These are phyloP conservation scores for Kodamaea jinghongensis DNA, from an alignment of 805 yeast species.

Conservation along the genomic window DNA sequence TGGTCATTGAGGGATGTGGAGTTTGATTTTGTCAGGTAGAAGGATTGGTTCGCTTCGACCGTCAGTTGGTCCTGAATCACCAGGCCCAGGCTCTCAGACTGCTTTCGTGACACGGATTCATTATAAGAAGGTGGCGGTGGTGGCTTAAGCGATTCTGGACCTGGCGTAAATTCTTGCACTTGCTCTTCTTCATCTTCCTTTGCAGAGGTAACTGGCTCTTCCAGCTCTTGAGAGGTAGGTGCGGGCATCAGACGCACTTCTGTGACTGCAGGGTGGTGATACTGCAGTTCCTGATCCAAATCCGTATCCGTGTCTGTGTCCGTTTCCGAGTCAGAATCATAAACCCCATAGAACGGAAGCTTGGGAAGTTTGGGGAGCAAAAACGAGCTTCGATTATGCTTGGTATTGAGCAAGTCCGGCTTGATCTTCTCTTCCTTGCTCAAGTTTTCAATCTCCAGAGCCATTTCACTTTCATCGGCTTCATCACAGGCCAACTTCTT, in stretches of 20 bases:
- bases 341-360: conserved; percentile 9
- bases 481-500: conserved; percentile 2
- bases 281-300: not conserved
- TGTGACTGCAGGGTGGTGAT: not conserved
- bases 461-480: not conserved
- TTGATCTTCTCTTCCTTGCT: not conserved
- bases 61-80: not conserved
- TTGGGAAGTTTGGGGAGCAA: conserved; percentile 3
- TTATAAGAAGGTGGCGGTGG: no score
- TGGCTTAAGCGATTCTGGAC: no score
- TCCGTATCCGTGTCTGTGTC: conserved; percentile 3
- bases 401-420: not conserved
- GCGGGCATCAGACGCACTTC: no score
- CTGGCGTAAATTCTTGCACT: no score
- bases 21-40: no score
- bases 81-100: no score
- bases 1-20: no score
- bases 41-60: no score
- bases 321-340: conserved; percentile 7
- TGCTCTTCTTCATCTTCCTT: no score
- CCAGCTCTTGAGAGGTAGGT: no score
- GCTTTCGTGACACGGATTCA: no score
- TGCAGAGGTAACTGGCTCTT: no score
- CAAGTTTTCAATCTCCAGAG: conserved; percentile 2
- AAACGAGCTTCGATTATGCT: not conserved